Evolutionary conservation across 176 grass and related monocot genomes (phyloP), one percentile per base, ranked within the genome.

Genomic region (Pontederia crassipes): DNA sequence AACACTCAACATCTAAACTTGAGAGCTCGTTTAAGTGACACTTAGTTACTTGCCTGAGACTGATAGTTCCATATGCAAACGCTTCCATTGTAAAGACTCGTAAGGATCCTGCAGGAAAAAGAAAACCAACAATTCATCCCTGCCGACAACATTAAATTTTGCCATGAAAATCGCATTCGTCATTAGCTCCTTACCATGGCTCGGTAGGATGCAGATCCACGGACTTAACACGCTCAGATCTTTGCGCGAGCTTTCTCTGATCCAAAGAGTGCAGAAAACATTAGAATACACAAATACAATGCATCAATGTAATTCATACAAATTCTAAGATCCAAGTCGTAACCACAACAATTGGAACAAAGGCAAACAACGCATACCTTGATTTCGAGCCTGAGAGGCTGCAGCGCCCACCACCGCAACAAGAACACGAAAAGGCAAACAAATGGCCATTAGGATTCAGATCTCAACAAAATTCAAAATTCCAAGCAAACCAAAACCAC

Each of bases 371-470:
- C n/a, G 20, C 72, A 72, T 81, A 98, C 93, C 93, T 98, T 98
- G 87, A 98, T 98, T 79, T 98, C 93, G 73, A 98, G 81, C 83
- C 93, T 92, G 79, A 98, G 93, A 73, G 93, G 93, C 93, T 98
- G 84, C 70, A 8, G 54, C 10, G 47, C 71, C 14, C 57, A 52
- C 51, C 71, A 54, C 65, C 52, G 88, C 9, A 79, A 28, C 28
- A 64, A 75, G 35, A 78, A 17, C 16, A 88, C 72, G 29, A 10
- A 77, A 67, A 61, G 28, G 32, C 66, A 56, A 65, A 69, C 14
- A 45, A 35, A 77, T 61, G 17, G 48, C 45, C 51, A 32, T 66
- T 58, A 68, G 57, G 59, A 84, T 66, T 80, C 81, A 98, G 93
- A 92, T 92, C 93, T 86, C 72, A 57, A 51, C 32, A 54, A 52